Base-by-base conservation (phyloP, 1,139 yeast species). In the Taphrina flavorubra region DNA sequence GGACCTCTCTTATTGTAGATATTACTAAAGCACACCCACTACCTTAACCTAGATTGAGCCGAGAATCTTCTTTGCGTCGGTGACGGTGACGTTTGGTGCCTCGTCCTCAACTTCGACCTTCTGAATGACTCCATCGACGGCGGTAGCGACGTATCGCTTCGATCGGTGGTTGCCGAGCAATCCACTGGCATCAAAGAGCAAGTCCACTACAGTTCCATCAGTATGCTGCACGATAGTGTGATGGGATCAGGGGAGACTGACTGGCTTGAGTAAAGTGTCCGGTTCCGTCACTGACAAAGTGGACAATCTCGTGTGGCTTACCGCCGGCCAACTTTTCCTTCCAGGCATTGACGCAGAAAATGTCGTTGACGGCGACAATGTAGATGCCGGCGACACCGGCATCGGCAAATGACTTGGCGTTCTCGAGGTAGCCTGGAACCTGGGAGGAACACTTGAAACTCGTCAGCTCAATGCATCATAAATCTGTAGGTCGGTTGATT, bases 261-360 rank as follows among this genome's bases (percentile, higher is more conserved):
- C 58, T 53, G 40, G 58, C 58, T 36, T 60, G 51, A 20, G 67
- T 63, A 76, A 90, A 90, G 56, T 85, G 87, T 34, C 90, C 96
- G 69, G 81, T 78, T 20, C 95, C 87, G 77, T 91, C 97, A 64
- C 96, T 92, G 72, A 90, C 81, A 76, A 90, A 86, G 63, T 83
- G 83, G 70, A 87, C 78, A 40, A 55, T 68, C 14, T 58, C 62
- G 47, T 55, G 61, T 25, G 61, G 40, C 68, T 14, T 63, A 51
- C 69, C 78, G 40, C 74, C 75, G 2, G 82, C 82, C 51, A 87
- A 77, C 5, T 78, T 73, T 70, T 85, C 84, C 55, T 84, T 85
- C 96, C 96, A 90, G 0, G 95, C 92, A 74, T 86, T 85, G 75
- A 89, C 86, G 64, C 90, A 97, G 77, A 91, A 91, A 3, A 94